phyloP scores from a whole-genome alignment of 2,329 filamentous ascomycete species.

The Sclerotiophoma versabilis region DNA sequence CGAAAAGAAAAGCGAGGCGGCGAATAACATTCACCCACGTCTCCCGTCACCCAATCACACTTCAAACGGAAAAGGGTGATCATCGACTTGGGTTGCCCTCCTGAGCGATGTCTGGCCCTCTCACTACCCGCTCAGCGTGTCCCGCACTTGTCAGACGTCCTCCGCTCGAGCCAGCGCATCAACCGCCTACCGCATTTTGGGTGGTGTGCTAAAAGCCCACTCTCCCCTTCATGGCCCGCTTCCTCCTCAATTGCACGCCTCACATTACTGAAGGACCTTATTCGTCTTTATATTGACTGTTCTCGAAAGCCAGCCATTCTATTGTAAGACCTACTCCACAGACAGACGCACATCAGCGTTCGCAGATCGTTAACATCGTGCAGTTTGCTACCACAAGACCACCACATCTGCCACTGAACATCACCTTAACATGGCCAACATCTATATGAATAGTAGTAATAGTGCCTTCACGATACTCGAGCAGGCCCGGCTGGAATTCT shows the following conservation, averaged over 20 bases:
- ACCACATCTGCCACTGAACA: constrained; percentile 9
- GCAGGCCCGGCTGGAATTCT: constrained; percentile 48
- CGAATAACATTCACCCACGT: constrained; percentile 30
- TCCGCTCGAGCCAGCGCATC: constrained; percentile 46
- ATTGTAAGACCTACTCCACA: constrained; percentile 29
- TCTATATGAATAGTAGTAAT: constrained; percentile 32
- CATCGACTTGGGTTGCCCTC: constrained; percentile 38
- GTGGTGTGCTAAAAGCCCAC: constrained; percentile 37
- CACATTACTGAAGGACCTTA: constrained; percentile 26
- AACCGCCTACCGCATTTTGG: constrained; percentile 18
- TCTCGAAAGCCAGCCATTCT: constrained; percentile 6
- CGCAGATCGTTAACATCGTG: constrained; percentile 33
- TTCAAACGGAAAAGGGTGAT: constrained; percentile 22
- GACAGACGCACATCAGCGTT: constrained; percentile 15
- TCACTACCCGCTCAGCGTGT: constrained; percentile 29
- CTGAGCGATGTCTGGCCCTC: constrained; percentile 32
- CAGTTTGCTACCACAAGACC: constrained; percentile 27
- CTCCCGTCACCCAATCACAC: constrained; percentile 28
- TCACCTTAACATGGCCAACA: constrained; percentile 33
- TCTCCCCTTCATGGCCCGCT: constrained; percentile 30
- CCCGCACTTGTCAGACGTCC: constrained; percentile 38
- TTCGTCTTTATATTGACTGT: constrained; percentile 12
- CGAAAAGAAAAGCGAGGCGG: constrained; percentile 32
- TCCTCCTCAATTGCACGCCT: constrained; percentile 40
- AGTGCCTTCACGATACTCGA: constrained; percentile 41